Evolutionary conservation across 305 asterid species (phyloP), one percentile per base, ranked within the genome.

Genomic region (Fraxinus platypoda): DNA sequence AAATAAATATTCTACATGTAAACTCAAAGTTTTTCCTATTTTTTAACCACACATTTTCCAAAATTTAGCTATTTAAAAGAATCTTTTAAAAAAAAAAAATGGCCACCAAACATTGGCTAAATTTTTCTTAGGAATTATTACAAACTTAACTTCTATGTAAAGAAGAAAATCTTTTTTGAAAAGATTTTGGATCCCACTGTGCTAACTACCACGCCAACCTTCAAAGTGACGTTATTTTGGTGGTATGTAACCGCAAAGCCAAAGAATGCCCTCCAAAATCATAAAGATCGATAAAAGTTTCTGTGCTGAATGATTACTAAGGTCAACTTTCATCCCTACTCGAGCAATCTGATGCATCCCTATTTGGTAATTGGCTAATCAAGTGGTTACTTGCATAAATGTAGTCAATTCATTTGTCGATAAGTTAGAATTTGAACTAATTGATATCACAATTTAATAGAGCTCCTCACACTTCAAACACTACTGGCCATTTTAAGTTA

Each of bases 141-240:
- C 83, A 75, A 37, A 49, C 79, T 85, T 89, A 85, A 78, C 93
- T 89, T 90, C 57, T 78, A 81, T 85, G 89, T 88, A 78, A 92
- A 89, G 95, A 80, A 92, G 90, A 84, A 83, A 86, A 78, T 64
- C 54, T 84, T 85, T 84, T 37, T 87, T 79, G 78, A 46, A 86
- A 83, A 83, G 84, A 35, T 81, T 38, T 75, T 33, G 62, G 25
- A 38, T 59, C 78, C 68, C 78, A 38, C 76, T 77, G 74, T 81
- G 17, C 54, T 75, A 78, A 79, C 85, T 37, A 13, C 41, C 76
- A 21, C 78, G 76, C 92, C 80, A 83, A 78, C 87, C 97, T 92
- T 91, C 91, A 41, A 91, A 87, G 93, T 85, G 80, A 90, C 76
- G 91, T 88, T 74, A 76, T 77, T 43, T 68, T 81, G 66, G 43